These are phyloP conservation scores for Eucalyptus leucophloia DNA, from an alignment of 345 rosid species.

Conservation along the genomic window DNA sequence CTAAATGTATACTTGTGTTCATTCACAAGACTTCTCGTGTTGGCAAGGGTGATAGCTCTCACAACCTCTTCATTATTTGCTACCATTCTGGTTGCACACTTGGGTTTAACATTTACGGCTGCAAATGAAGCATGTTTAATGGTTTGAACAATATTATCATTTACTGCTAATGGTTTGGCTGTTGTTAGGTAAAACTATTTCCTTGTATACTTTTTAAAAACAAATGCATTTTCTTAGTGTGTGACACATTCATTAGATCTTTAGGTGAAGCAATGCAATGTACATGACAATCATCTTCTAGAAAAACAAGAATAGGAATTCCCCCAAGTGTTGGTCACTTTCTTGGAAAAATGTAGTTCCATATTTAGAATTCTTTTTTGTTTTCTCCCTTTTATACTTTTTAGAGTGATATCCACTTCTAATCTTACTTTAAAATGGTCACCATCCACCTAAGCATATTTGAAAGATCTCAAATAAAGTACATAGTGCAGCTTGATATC, in stretches of 20 bases:
- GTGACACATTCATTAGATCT: neutral
- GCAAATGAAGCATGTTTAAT: slow-evolving; percentile 45
- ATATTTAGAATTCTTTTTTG: too few relatives aligned
- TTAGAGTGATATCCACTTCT: neutral
- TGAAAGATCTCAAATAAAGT: neutral
- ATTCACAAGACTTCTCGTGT: too few relatives aligned
- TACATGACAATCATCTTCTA: rapidly evolving
- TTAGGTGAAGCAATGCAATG: too few relatives aligned
- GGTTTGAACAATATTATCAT: slow-evolving; percentile 85
- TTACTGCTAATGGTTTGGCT: slow-evolving; percentile 83
- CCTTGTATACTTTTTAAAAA: neutral
- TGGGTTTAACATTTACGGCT: too few relatives aligned
- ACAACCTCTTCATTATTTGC: too few relatives aligned
- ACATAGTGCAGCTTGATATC: neutral
- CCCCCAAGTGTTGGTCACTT: neutral
- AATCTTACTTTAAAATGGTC: neutral
- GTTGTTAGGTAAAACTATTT: slow-evolving; percentile 52
- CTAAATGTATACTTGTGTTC: too few relatives aligned
- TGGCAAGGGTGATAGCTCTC: too few relatives aligned
- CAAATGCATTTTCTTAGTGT: neutral
- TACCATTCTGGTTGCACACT: too few relatives aligned
- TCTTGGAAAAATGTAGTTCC: too few relatives aligned
- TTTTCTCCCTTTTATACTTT: neutral
- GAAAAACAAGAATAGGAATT: too few relatives aligned
- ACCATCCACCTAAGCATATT: neutral